Percentiles rank a stretch among this genome's conserved stretches.
Evolutionary conservation across 192 early-diverging fungal species (phyloP).

Genomic region (Linnemannia exigua): DNA sequence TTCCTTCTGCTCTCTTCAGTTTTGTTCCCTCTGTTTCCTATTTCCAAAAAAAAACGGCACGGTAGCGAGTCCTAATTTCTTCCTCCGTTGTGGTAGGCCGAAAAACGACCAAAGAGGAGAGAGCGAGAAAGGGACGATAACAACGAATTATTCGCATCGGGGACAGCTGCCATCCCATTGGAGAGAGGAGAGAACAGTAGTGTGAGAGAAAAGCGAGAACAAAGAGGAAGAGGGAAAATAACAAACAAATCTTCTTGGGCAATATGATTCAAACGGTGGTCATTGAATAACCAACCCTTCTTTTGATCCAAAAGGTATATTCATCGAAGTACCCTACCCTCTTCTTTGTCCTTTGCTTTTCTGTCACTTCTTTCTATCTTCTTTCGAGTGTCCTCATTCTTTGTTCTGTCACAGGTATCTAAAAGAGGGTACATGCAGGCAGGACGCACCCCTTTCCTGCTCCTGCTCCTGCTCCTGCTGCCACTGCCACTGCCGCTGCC

Average conservation of each 20-base stretch:
- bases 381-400: not conserved
- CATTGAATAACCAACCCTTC: slow-evolving; percentile 6
- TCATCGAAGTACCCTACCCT: not conserved
- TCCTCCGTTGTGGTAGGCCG: not conserved
- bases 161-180: not conserved
- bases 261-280: not conserved
- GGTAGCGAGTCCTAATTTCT: not conserved
- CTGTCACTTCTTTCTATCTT: not conserved
- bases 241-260: not conserved
- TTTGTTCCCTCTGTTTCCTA: not conserved
- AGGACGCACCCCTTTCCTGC: not conserved
- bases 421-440: not conserved
- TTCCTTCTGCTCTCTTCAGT: not conserved
- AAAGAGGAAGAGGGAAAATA: not conserved
- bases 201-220: not conserved
- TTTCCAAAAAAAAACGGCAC: not conserved
- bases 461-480: not conserved
- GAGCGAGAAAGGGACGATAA: not conserved
- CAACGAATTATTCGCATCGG: not conserved
- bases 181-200: not conserved
- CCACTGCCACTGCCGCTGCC: no score
- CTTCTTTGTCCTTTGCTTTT: not conserved
- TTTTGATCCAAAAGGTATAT: not conserved
- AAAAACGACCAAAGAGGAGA: not conserved
- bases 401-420: not conserved